Evolutionary conservation across 371 early-diverging fungal species (phyloP).

Genomic region (Saksenaea vasiformis): DNA sequence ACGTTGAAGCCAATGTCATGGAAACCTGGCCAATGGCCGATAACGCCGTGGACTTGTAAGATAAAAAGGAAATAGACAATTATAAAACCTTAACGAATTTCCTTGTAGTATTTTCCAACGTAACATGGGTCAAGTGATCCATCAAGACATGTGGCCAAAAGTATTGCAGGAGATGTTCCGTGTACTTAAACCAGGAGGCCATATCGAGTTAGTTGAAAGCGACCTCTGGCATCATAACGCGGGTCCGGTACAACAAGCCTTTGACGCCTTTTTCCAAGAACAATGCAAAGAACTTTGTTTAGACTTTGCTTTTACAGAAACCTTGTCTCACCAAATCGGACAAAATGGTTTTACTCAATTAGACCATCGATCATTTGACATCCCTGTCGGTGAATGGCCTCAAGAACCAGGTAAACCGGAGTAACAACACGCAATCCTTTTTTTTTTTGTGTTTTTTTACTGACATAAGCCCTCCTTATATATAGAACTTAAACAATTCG

Average conservation of each 20-base stretch:
- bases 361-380: constrained; percentile 34
- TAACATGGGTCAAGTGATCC: constrained; percentile 34
- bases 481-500: constrained; percentile 46
- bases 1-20: constrained; percentile 30
- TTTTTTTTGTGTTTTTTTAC: constrained; percentile 4
- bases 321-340: constrained; percentile 17
- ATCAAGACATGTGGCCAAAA: constrained; percentile 34
- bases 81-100: background rate
- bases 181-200: constrained; percentile 46
- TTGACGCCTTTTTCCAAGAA: constrained; percentile 34
- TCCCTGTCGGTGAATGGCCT: constrained; percentile 55
- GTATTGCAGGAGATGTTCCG: constrained; percentile 43
- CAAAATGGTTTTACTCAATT: constrained; percentile 28
- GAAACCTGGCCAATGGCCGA: constrained; percentile 41
- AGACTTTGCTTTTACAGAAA: constrained; percentile 24
- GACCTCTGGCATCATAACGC: constrained; percentile 44
- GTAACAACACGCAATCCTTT: background rate
- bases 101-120: constrained; percentile 40
- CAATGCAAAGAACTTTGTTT: constrained; percentile 31
- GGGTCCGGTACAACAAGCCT: constrained; percentile 50
- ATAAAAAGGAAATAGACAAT: background rate
- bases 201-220: constrained; percentile 40
- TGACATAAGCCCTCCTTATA: background rate
- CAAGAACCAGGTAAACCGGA: constrained; percentile 31
- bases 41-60: constrained; percentile 45